phyloP scores from a whole-genome alignment of 192 early-diverging fungal species.

The Backusella westeae region DNA sequence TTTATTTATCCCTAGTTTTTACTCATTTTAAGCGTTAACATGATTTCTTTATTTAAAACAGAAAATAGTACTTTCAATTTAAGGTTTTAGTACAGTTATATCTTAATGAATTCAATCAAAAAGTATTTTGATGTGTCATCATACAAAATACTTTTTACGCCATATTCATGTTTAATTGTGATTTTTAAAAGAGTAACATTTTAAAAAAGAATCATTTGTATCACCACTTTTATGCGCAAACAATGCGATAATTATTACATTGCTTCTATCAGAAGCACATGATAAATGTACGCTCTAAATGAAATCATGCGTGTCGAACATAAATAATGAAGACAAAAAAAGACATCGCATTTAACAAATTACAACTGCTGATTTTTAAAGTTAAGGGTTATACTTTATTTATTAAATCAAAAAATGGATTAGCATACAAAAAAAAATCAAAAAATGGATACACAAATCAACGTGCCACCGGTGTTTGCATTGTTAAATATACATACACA shows the following conservation, averaged over 20 bases:
- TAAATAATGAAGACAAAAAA: neutral
- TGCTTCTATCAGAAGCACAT: neutral
- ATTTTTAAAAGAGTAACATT: neutral
- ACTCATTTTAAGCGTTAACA: too few species aligned
- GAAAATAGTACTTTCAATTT: neutral
- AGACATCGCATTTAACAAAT: neutral
- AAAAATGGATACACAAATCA: slow-evolving; percentile 14
- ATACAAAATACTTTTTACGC: neutral
- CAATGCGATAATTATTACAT: neutral
- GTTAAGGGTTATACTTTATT: neutral
- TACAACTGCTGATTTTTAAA: neutral
- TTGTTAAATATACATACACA: neutral
- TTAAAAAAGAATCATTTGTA: neutral
- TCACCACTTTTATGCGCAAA: neutral
- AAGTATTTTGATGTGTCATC: neutral
- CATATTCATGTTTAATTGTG: neutral
- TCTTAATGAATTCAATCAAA: neutral
- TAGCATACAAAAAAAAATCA: too few species aligned
- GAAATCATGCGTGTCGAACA: neutral
- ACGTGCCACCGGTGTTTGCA: slow-evolving; percentile 9
- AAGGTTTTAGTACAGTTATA: neutral
- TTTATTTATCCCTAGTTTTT: too few species aligned
- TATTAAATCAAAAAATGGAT: slow-evolving; percentile 6
- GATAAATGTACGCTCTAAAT: neutral
- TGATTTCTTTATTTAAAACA: neutral